Base-by-base conservation (phyloP, 1,284 basidiomycete genomes). In the Vanrija sp. region DNA sequence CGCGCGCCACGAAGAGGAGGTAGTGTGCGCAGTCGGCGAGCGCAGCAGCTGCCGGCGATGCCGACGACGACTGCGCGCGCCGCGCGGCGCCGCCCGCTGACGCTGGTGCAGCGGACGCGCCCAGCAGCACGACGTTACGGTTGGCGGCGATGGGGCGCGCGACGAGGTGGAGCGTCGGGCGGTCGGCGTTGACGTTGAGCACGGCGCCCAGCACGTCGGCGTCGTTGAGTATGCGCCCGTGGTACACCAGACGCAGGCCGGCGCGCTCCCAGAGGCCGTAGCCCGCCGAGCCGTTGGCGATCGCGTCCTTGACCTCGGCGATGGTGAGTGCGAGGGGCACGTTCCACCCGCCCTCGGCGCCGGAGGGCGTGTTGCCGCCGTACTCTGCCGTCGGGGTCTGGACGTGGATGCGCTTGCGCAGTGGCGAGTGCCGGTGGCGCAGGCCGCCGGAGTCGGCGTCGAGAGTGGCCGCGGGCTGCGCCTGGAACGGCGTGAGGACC, bases 231-330 rank as follows among this genome's bases (percentile, higher is more conserved):
- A 75, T 69, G 34, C 72, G 59, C 3, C 73, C 73, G 40, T 65
- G 66, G 64, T 67, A 73, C 7, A 75, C 67, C 9, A 75, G 44
- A 19, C 73, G 61, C 66, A 75, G 67, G 0, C 69, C 71, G 2
- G 66, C 62, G 19, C 65, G 61, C 29, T 65, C 63, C 69, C 71
- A 74, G 6, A 38, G 21, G 1, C 66, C 70, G 28, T 60, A 63
- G 19, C 68, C 64, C 12, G 69, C 68, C 3, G 60, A 43, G 15
- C 69, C 67, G 16, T 46, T 25, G 1, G 65, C 66, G 39, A 74
- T 49, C 6, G 59, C 62, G 53, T 69, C 66, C 52, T 75, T 74
- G 18, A 68, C 51, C 47, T 66, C 56, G 14, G 38, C 25, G 12
- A 73, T 57, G 3, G 57, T 65, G 38, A 51, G 57, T 10, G 34